Percentiles rank a stretch among this genome's conserved stretches.
Evolutionary conservation across 257 asterid species (phyloP).

Genomic region (Solanum microdontum): DNA sequence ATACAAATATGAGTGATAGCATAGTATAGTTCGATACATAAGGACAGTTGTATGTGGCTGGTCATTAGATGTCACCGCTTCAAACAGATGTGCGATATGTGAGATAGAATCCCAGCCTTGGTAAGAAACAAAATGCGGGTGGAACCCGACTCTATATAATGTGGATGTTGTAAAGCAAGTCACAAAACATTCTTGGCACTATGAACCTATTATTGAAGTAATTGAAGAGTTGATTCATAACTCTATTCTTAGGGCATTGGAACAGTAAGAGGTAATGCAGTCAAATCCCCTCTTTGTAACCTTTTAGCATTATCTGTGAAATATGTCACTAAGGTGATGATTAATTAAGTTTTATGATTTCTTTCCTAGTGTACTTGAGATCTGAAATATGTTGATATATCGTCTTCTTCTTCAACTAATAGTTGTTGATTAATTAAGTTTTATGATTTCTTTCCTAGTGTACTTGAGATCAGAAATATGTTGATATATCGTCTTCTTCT

Average conservation of each 20-base stretch:
- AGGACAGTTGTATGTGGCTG: not conserved
- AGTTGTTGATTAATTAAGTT: not conserved
- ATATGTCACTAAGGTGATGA: not conserved
- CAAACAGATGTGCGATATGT: not conserved
- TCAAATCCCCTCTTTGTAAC: not conserved
- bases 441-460: not conserved
- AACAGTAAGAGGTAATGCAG: not conserved
- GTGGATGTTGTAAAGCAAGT: not conserved
- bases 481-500: not conserved
- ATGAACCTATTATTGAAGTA: not conserved
- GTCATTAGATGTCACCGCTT: not conserved
- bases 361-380: not conserved
- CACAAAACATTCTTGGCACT: not conserved
- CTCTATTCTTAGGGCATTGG: not conserved
- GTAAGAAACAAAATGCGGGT: not conserved
- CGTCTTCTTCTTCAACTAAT: not conserved
- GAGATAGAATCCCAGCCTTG: not conserved
- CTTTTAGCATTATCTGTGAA: not conserved
- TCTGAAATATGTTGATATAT: not conserved
- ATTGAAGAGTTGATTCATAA: not conserved
- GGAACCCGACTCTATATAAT: not conserved
- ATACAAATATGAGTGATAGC: conserved; percentile 47
- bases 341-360: not conserved
- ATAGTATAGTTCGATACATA: conserved; percentile 25
- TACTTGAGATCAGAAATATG: not conserved